Evolutionary conservation across 1,139 yeast genomes (phyloP).

Genomic region (Geotrichum klebahnii): DNA sequence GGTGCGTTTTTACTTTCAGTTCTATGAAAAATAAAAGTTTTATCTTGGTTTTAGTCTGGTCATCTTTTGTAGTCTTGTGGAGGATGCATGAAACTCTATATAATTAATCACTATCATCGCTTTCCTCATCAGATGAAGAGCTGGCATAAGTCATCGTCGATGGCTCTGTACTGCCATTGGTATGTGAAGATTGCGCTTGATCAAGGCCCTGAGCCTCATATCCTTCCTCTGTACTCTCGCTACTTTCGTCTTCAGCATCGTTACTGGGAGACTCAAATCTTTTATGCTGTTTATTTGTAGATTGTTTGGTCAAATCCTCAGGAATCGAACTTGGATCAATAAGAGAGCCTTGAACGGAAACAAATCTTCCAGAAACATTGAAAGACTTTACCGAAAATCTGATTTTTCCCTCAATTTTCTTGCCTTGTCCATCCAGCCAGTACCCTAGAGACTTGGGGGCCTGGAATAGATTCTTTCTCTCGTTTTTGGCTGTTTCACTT

Average conservation of each 20-base stretch:
- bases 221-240: neutral
- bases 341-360: slow-evolving; percentile 67
- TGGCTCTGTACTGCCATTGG: neutral
- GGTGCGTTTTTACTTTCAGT: no score
- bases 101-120: slow-evolving; percentile 18
- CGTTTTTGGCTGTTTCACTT: neutral
- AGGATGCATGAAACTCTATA: no score
- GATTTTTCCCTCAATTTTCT: slow-evolving; percentile 74
- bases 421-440: slow-evolving; percentile 76
- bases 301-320: neutral
- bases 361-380: slow-evolving; percentile 73
- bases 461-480: slow-evolving; percentile 4
- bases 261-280: slow-evolving; percentile 15
- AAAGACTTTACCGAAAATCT: slow-evolving; percentile 68
- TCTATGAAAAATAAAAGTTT: no score
- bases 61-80: no score
- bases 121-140: slow-evolving; percentile 4
- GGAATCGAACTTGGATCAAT: neutral
- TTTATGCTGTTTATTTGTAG: slow-evolving; percentile 9
- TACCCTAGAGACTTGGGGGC: slow-evolving; percentile 62
- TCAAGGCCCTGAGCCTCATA: slow-evolving; percentile 1
- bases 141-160: neutral
- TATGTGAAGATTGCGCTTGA: neutral
- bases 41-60: no score
- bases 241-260: slow-evolving; percentile 1